Conservation (phyloP, 2,329 filamentous ascomycete genomes). For the Keithomyces neogunnii region DNA sequence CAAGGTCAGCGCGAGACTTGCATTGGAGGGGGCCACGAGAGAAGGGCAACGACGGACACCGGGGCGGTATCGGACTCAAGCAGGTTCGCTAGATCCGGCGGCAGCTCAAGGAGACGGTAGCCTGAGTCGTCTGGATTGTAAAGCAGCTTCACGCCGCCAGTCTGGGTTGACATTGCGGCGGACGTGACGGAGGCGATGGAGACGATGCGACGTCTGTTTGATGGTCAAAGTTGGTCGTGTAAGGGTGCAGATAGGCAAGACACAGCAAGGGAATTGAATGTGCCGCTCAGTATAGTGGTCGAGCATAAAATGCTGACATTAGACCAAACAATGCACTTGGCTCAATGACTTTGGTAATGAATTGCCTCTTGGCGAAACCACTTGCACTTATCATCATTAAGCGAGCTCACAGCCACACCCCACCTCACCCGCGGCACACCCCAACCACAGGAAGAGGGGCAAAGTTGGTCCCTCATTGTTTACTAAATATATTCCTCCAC, state of each 20-base stretch:
- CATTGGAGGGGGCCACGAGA: background rate
- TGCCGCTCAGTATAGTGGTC: too few species aligned
- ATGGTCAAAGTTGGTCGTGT: background rate
- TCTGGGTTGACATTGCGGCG: constrained; percentile 36
- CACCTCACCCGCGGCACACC: too few species aligned
- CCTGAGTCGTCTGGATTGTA: constrained; percentile 39
- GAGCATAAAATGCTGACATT: too few species aligned
- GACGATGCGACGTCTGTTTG: background rate
- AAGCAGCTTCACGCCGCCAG: constrained; percentile 39
- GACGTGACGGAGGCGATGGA: constrained; percentile 1
- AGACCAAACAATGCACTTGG: too few species aligned
- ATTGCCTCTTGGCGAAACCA: too few species aligned
- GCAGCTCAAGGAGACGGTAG: constrained; percentile 56
- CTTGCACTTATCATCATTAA: too few species aligned
- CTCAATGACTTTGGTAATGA: too few species aligned
- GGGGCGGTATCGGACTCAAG: constrained; percentile 47
- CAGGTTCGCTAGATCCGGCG: constrained; percentile 46
- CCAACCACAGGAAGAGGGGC: background rate
- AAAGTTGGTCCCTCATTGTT: background rate
- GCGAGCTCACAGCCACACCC: too few species aligned
- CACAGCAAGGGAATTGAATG: too few species aligned
- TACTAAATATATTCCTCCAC: background rate
- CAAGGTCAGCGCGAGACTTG: background rate
- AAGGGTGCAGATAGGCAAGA: too few species aligned
- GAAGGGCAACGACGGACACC: constrained; percentile 31